Base-by-base conservation (phyloP, 2,329 filamentous ascomycete species). In the Arthroderma uncinatum region DNA sequence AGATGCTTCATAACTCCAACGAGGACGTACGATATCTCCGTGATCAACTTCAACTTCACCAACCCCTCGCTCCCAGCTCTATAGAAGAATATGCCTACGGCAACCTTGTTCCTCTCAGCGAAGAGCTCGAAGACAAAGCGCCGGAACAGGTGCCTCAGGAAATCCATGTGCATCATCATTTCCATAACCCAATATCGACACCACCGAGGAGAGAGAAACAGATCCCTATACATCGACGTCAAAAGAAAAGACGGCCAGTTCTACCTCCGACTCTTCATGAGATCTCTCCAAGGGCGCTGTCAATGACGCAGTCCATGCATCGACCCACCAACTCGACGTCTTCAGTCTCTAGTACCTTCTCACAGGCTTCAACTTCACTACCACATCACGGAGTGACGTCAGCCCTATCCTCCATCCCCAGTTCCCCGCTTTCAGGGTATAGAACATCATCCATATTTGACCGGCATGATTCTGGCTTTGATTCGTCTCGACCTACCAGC, bases 141-240 rank as follows among this genome's bases (percentile, higher is more conserved):
- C 65, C 73, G 28, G 70, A 73, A 33, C 73, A 70, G 16, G 62
- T 80, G 2, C 85, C 86, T 0, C 86, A 88, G 65, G 88, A 93
- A 65, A 75, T 96, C 12, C 92, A 96, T 65, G 87, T 97, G 48
- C 92, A 97, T 66, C 91, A 97, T 65, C 92, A 97, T 68, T 95
- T 95, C 67, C 90, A 96, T 63, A 81, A 85, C 9, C 75, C 83
- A 1, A 69, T 85, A 1, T 68, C 73, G 30, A 57, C 67, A 42
- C 62, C 67, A 33, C 63, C 65, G 60, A 73, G 79, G 55, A 84
- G 83, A 68, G 76, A 79, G 19, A 83, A 87, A 58, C 54, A 71
- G 42, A 39, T 56, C 5, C 48, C 61, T n/a, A 64, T 71, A 2
- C 69, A 75, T 56, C 80, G 81, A 62, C 83, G 83, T 59, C 76